Base-by-base conservation (phyloP, 495 filamentous ascomycete genomes). In the Penicillium canariense region DNA sequence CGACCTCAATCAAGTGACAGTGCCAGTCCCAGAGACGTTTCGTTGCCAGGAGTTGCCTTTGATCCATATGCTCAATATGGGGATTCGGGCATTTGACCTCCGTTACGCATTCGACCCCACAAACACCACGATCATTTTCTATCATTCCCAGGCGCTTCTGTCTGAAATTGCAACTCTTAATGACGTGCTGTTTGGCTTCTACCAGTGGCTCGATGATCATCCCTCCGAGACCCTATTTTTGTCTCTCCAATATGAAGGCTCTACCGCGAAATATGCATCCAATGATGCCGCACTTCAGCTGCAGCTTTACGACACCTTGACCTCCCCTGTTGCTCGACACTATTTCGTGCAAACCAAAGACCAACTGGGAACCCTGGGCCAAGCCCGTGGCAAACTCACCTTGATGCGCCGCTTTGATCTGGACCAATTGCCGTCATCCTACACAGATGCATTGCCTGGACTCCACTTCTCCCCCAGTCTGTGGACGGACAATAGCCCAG, bases 11-110 rank as follows among this genome's bases (percentile, higher is more conserved):
- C 68, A 69, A 17, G 63, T 70, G 8, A 59, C 60, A 7, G 51
- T 66, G 1, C 54, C 56, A 5, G 52, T 56, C 0, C 64, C 75
- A 7, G 52, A 66, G 22, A 49, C 61, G 9, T 80, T 73, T 42
- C 68, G 72, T 1, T 81, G 78, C 40, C 80, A 82, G 55, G 54
- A 68, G 10, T 20, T 31, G 3, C 59, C 67, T 8, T 61, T 79
- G 1, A 51, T 69, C 17, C 60, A 65, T 12, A 70, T 74, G 55
- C 65, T 83, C 1, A 68, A 76, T 20, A 63, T 64, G 14, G 80
- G 79, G 4, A 73, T 79, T 15, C 71, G 80, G 6, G 79, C 73
- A 42, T 81, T 83, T 55, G 80, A 83, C 54, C 58, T 83, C 26
- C 66, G 79, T 8, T 77, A 74, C 50, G 78, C 75, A 0, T 65